Base-by-base conservation (phyloP, 129 eudicot genomes). In the Lactuca sativa region DNA sequence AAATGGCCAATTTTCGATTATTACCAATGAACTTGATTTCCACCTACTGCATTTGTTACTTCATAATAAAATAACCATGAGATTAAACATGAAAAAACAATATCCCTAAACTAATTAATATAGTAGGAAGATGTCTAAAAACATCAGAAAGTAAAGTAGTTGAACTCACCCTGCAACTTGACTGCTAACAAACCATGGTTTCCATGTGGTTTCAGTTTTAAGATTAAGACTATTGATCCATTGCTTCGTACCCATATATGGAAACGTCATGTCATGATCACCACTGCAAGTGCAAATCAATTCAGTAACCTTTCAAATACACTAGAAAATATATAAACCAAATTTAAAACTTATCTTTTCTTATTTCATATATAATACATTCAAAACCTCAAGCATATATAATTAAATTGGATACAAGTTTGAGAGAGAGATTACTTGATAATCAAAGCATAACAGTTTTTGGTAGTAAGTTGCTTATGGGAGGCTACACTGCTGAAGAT, bases 131-230 rank as follows among this genome's bases (percentile, higher is more conserved):
- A 25, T 25, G 30, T 1, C 30, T 0, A 25, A 1, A 25, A 25
- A 25, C 30, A 25, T 25, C 2, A 25, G 30, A 25, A 25, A 25
- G 30, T 25, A 25, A 25, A 25, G 30, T 25, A 0, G 30, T 25
- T 30, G 67, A 69, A 74, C 78, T 69, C 56, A 82, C 86, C 86
- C 83, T 2, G 70, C 81, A 5, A 82, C 57, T 78, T 82, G 81
- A 65, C 36, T 59, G 54, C 68, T 71, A 64, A 82, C 37, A 37
- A 78, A 78, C 86, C 86, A 82, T 53, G 86, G 81, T 58, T 77
- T 70, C 81, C 86, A 82, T 18, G 67, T 32, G 10, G 31, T 69
- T 8, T 58, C 49, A 21, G 49, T 60, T 57, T 18, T 69, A 64
- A 82, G 60, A 34, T 71, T 66, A 41, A 81, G 81, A 71, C 44